Percentiles rank a stretch among this genome's conserved stretches.
phyloP scores from a whole-genome alignment of 2,329 filamentous ascomycete genomes.

The Stromatinia cepivora region DNA sequence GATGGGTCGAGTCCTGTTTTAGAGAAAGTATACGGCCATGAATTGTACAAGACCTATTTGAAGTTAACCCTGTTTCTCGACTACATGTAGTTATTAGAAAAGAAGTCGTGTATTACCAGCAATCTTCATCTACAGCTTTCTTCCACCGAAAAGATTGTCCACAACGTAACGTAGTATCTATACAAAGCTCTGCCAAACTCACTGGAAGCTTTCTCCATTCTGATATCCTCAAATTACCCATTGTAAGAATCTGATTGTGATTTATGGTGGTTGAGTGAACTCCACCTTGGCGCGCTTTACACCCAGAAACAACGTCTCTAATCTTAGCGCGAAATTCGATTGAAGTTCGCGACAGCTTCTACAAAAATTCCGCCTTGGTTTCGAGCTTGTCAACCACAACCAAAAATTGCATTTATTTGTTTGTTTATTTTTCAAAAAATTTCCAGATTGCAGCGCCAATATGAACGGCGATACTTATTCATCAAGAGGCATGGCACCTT shows the following conservation, averaged over 20 bases:
- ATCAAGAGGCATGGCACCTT: constrained; percentile 62
- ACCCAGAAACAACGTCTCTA: constrained; percentile 14
- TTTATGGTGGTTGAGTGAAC: constrained; percentile 8
- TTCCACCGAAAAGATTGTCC: constrained; percentile 97
- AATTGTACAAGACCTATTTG: constrained; percentile 71
- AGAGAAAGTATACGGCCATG: constrained; percentile 82
- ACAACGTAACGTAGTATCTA: constrained; percentile 90
- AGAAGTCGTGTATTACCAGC: constrained; percentile 65
- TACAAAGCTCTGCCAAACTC: constrained; percentile 80
- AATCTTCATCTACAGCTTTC: constrained; percentile 75
- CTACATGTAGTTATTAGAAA: not conserved
- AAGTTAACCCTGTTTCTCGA: constrained; percentile 32
- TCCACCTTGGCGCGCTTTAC: constrained; percentile 19
- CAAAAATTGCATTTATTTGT: not conserved
- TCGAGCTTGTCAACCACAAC: constrained; percentile 17
- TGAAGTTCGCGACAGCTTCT: constrained; percentile 26
- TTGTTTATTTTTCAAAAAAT: not conserved
- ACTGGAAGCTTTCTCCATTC: constrained; percentile 89
- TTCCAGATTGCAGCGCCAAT: constrained; percentile 38
- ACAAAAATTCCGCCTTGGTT: constrained; percentile 22
- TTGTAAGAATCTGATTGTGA: constrained; percentile 25
- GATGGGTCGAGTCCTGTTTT: constrained; percentile 73
- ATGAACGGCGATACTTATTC: constrained; percentile 89
- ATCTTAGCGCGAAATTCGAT: constrained; percentile 26
- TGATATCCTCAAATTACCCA: constrained; percentile 50